Base-by-base conservation (phyloP, 2,329 filamentous ascomycete species). In the Chrysoporthe austroafricana region DNA sequence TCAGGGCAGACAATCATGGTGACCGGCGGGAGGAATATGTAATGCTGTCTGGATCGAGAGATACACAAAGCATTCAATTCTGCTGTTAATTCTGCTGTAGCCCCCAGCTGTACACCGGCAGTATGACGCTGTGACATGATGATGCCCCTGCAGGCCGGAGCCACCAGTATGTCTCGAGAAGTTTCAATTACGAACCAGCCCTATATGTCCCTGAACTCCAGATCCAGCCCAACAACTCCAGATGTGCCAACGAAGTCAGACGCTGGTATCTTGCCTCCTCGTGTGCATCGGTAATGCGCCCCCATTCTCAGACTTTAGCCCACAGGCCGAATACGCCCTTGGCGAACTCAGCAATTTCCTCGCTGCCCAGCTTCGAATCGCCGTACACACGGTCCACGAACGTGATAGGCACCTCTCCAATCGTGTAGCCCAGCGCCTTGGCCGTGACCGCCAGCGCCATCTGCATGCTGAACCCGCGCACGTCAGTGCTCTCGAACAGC, bases 381-480 rank as follows among this genome's bases (percentile, higher is more conserved):
- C 96, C 96, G 78, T 97, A 99, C 59, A 99, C 80, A 67, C 96
- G 89, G 79, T 99, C 96, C 52, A 98, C 96, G 79, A 99, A 99
- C 34, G 88, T 92, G 73, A 99, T 99, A 14, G 96, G 96, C 70
- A 97, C 95, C 85, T 99, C 96, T 18, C 92, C 93, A 43, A 99
- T 95, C 48, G 90, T 92, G 83, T 88, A 97, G 0, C 96, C 95
- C 92, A 97, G 94, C 18, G 91, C 92, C 88, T 97, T 97, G 44
- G 96, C 96, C 70, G 94, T 87, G 9, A 98, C 95, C 90, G 97
- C 98, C 89, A 99, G 91, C 86, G 97, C 95, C 96, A 99, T 99
- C 88, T 99, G 96, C 85, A 99, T 99, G 52, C 92, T 95, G 79
- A 98, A 99, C 2, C 96, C 96, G 83, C 98, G 97, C 78, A 93